These are phyloP conservation scores for Angophora floribunda DNA, from an alignment of 345 rosid genomes.

Conservation along the genomic window DNA sequence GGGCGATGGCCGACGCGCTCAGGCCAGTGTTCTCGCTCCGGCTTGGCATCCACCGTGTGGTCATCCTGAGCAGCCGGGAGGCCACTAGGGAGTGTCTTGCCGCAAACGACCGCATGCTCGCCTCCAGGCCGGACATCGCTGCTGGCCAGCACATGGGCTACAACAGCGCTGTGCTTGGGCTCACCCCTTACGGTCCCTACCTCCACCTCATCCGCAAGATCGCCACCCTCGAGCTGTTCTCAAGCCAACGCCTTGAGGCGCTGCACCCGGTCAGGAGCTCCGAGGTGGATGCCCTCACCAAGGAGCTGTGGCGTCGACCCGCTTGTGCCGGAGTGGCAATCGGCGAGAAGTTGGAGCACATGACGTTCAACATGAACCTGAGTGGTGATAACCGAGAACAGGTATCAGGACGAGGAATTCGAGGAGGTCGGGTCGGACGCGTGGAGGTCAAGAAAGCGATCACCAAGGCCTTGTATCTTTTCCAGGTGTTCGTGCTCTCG, in stretches of 20 bases:
- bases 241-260: not conserved
- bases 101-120: not conserved
- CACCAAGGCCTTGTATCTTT: not conserved
- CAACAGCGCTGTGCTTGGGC: not conserved
- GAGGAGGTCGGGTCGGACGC: not conserved
- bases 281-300: not conserved
- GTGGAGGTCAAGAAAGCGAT: not conserved
- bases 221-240: constrained; percentile 1
- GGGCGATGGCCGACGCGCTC: not conserved
- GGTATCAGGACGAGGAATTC: not conserved
- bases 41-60: not conserved
- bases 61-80: constrained; percentile 3
- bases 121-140: not conserved
- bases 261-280: not conserved
- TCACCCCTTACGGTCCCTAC: constrained; percentile 2
- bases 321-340: not conserved
- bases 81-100: constrained; percentile 1
- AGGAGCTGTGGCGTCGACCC: not conserved
- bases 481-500: constrained; percentile 2
- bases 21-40: constrained; percentile 2
- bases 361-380: constrained; percentile 1
- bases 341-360: not conserved
- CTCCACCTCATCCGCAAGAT: not conserved
- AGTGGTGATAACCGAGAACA: constrained; percentile 3
- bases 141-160: not conserved